Base-by-base conservation (phyloP, 2,329 filamentous ascomycete genomes). In the Diaporthe vaccinii region DNA sequence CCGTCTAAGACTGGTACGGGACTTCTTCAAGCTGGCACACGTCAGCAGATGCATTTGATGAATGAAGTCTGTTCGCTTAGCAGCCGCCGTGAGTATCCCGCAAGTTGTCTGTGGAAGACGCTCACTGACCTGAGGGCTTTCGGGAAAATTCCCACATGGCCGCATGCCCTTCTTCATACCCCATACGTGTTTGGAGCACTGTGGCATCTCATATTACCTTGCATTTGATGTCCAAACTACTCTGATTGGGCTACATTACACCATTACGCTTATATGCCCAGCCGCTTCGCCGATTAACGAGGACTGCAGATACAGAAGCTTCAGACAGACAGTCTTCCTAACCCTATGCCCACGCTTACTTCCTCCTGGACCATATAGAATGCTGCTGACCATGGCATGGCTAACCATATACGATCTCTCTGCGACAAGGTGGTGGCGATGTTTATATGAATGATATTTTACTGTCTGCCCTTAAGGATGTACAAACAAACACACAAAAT, bases 401-500 rank as follows among this genome's bases (percentile, higher is more conserved):
- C 3, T 8, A n/a, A 22, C 34, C 6, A 6, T 17, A 46, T 6
- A 31, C 6, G 14, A 31, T 10, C 5, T 10, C 3, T 17, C 4
- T 9, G 39, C 2, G 15, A 62, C 12, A 15, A 20, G 2, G 25
- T 12, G n/a, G 14, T 22, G 14, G 9, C 3, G 3, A 22, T 31
- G 39, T 9, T 22, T 25, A 44, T 44, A 6, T 46, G 8, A 65
- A 9, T 46, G 1, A n/a, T 15, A 41, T 58, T 25, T 36, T 34
- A 28, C n/a, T 3, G 14, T 31, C 39, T 62, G 59, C 59, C 25
- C 20, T 65, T 15, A 12, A 65, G 41, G 8, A 46, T 28, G 46
- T 65, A 65, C 59, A 46, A 41, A 41, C 28, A 61, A 46, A 31
- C 59, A 25, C 59, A 65, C 59, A 46, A n/a, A 9, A 65, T 46